phyloP scores from a whole-genome alignment of 192 early-diverging fungal species.

The Linnemannia elongata region DNA sequence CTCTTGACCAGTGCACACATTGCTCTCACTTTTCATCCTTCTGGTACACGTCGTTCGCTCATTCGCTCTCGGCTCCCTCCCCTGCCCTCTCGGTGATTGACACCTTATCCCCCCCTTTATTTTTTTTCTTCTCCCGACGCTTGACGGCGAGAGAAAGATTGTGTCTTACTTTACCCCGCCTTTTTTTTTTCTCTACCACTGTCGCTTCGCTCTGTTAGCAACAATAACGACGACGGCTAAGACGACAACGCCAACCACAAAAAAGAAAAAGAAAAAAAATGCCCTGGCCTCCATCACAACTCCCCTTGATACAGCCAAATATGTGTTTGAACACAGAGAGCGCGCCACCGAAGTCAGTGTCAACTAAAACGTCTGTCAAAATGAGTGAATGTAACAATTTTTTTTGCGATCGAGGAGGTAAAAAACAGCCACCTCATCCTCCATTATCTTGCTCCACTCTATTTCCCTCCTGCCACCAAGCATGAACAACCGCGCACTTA shows the following conservation, averaged over 20 bases:
- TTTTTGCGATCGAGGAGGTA: no score
- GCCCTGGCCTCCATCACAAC: not conserved
- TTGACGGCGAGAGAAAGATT: not conserved
- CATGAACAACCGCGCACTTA: no score
- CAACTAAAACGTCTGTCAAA: not conserved
- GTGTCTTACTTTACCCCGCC: not conserved
- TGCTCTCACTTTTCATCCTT: not conserved
- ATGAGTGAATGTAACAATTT: not conserved
- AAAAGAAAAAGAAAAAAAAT: not conserved
- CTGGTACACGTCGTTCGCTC: not conserved
- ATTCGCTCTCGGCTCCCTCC: not conserved
- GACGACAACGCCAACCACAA: not conserved
- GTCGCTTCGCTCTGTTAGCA: not conserved
- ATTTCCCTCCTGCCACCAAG: no score
- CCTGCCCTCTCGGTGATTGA: not conserved
- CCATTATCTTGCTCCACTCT: no score
- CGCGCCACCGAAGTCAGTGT: not conserved
- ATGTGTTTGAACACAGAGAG: not conserved
- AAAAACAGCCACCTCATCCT: no score
- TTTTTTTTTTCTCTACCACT: not conserved
- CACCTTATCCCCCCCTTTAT: not conserved
- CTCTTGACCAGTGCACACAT: no score
- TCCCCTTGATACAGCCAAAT: not conserved
- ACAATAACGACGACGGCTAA: not conserved
- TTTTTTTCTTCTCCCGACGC: not conserved